A percentile compares a stretch with the other conserved stretches of the same genome.
These are phyloP conservation scores for Geotrichum macrosporum DNA, from an alignment of 1,139 yeast species.

Conservation along the genomic window DNA sequence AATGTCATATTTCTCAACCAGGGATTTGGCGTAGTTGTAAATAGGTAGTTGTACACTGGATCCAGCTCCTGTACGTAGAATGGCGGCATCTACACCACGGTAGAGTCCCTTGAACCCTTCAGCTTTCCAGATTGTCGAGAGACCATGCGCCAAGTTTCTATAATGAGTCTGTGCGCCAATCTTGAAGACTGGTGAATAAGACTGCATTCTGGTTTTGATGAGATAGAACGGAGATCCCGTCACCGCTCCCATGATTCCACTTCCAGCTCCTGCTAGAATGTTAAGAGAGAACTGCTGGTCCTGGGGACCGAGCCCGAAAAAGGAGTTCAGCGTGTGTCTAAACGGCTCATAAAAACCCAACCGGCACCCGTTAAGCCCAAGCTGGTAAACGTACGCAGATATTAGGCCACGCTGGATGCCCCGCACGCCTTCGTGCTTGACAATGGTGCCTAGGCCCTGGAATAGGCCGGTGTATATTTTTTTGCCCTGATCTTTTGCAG, in stretches of 20 bases:
- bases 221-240: conserved; percentile 88
- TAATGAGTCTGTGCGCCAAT: conserved; percentile 94
- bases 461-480: conserved; percentile 72
- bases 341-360: conserved; percentile 91
- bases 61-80: conserved; percentile 91
- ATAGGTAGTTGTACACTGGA: conserved; percentile 95
- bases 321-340: conserved; percentile 54
- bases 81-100: conserved; percentile 93
- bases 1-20: conserved; percentile 48
- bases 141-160: conserved; percentile 62
- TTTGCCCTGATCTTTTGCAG: conserved; percentile 49
- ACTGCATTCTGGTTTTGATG: conserved; percentile 94
- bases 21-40: conserved; percentile 70
- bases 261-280: conserved; percentile 73
- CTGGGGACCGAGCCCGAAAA: conserved; percentile 50
- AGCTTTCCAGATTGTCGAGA: conserved; percentile 52
- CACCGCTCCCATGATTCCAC: conserved; percentile 88
- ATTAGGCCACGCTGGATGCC: conserved; percentile 84
- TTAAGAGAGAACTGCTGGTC: conserved; percentile 53
- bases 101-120: conserved; percentile 80
- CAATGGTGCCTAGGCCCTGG: conserved; percentile 77
- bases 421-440: conserved; percentile 72
- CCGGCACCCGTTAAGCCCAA: conserved; percentile 89
- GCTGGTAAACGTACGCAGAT: conserved; percentile 66
- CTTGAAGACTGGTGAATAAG: conserved; percentile 61